These are phyloP conservation scores for Pleodorina starrii DNA, from an alignment of 139 green algal species.

Conservation along the genomic window DNA sequence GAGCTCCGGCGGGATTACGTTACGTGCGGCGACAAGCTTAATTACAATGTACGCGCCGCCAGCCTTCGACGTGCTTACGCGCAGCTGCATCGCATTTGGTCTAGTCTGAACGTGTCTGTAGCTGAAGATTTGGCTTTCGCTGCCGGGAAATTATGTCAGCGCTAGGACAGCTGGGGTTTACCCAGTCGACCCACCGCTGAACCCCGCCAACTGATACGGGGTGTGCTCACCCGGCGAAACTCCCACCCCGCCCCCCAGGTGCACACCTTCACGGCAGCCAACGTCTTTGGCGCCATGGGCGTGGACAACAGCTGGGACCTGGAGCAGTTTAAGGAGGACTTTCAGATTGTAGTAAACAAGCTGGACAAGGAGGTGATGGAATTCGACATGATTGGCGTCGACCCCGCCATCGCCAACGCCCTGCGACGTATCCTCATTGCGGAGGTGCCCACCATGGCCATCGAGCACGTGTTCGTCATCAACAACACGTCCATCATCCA, in stretches of 20 bases:
- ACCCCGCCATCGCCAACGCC: conserved; percentile 93
- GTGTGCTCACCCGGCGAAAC: neutral
- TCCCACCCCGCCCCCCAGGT: conserved; percentile 67
- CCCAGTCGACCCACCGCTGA: too few species aligned
- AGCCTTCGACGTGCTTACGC: neutral
- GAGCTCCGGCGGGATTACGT: conserved; percentile 76
- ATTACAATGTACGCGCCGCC: conserved; percentile 80
- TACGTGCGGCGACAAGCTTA: conserved; percentile 79
- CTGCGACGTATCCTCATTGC: conserved; percentile 95
- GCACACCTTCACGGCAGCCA: conserved; percentile 75
- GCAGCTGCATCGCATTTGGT: neutral
- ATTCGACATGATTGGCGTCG: conserved; percentile 95
- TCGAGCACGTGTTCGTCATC: conserved; percentile 97
- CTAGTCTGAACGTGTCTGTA: too few species aligned
- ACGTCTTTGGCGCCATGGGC: conserved; percentile 77
- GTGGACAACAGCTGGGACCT: conserved; percentile 87
- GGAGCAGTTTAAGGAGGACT: conserved; percentile 75
- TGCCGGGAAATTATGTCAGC: too few species aligned
- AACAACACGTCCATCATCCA: conserved; percentile 98
- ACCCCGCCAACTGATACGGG: neutral
- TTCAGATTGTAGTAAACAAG: conserved; percentile 68
- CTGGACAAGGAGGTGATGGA: conserved; percentile 77
- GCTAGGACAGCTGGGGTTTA: too few species aligned
- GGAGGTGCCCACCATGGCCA: conserved; percentile 97
- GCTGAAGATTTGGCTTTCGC: too few species aligned